phyloP scores from a whole-genome alignment of 345 rosid species.

The Sonneratia alba region DNA sequence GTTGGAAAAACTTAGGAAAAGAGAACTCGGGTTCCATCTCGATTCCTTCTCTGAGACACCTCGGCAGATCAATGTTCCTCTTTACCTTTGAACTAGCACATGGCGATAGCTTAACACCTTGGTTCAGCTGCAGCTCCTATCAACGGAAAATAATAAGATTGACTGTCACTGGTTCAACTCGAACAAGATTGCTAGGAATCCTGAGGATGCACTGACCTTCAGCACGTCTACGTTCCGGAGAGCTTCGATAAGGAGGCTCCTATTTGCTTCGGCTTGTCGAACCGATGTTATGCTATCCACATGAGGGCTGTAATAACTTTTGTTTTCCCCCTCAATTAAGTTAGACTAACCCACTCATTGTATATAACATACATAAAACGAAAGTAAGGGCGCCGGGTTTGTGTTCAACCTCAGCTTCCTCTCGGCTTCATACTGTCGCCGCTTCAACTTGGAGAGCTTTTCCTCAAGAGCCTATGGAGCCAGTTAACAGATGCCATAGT shows the following conservation, averaged over 20 bases:
- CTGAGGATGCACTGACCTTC: constrained; percentile 12
- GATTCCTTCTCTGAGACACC: neutral
- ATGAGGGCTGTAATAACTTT: constrained; percentile 16
- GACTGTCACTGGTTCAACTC: too few relatives aligned
- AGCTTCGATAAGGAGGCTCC: constrained; percentile 6
- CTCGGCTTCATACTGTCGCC: constrained; percentile 4
- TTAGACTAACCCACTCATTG: neutral
- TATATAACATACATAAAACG: neutral
- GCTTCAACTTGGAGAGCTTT: constrained; percentile 12
- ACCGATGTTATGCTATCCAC: constrained; percentile 8
- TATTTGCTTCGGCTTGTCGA: constrained; percentile 10
- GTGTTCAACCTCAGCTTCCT: constrained; percentile 18
- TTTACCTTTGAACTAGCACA: neutral
- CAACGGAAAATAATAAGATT: neutral
- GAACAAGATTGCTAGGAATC: too few relatives aligned
- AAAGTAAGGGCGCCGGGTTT: too few relatives aligned
- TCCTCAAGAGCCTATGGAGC: constrained; percentile 18
- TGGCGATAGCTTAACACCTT: neutral
- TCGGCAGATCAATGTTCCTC: neutral
- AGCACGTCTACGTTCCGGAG: constrained; percentile 12
- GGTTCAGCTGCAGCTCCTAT: neutral
- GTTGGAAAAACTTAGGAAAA: too few relatives aligned
- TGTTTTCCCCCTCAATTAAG: neutral
- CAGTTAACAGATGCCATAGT: neutral
- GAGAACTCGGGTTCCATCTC: neutral